Base-by-base conservation (phyloP, 2,329 filamentous ascomycete species). In the Domatiomyces catenatus region DNA sequence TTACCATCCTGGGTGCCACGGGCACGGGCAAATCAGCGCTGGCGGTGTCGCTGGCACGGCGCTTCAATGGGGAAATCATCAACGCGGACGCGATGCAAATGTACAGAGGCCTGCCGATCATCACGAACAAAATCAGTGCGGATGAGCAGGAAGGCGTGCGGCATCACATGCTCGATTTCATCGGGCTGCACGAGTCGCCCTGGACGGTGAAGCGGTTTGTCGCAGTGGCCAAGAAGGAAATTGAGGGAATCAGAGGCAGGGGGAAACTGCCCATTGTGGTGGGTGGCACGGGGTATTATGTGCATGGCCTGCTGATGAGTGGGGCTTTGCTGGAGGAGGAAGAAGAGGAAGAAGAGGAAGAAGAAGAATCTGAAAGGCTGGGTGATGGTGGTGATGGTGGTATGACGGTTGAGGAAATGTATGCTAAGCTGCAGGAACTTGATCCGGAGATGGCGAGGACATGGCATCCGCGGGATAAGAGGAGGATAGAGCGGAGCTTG, bases 71-170 rank as follows among this genome's bases (percentile, higher is more conserved):
- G 62, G 92, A 98, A 67, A 78, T 98, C 48, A 88, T 98, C 69
- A 98, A 98, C 64, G 86, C 86, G 46, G 92, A 98, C 72, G 92
- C 92, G 42, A 94, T 98, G 88, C 92, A 98, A 65, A 81, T 98
- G 69, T 98, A 98, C 66, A 76, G 78, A 49, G 92, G 92, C 2
- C 71, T 98, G 44, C 88, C 92, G 4, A 83, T 96, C 56, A 90
- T 96, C 59, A 98, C 92, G 22, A 98, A 98, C 66, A 94, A 96
- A 64, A 84, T 96, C 52, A 79, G 85, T 0, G 48, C 63, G 0
- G 74, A 80, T 18, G 90, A 96, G 64, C 81, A 81, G 61, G 77
- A 83, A 54, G 86, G 83, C 8, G 74, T 98, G 8, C 83, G 84
- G 3, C 92, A 98, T 63, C 90, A 98, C 66, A 71, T 98, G 2